Evolutionary conservation across 768 basidiomycete species (phyloP).

Genomic region (Suillus tomentosus): DNA sequence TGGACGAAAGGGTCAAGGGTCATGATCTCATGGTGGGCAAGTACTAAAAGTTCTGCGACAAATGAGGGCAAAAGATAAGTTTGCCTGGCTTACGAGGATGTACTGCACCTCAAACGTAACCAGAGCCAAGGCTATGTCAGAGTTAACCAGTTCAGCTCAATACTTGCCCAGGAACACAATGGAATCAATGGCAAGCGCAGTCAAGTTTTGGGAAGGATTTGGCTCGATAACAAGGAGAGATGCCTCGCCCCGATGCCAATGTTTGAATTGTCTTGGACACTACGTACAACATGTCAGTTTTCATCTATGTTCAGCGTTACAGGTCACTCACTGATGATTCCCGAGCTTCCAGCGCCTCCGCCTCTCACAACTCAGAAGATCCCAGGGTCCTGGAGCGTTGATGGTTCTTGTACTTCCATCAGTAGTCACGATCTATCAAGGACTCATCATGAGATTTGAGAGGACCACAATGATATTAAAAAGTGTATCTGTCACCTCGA

Average conservation of each 20-base stretch:
- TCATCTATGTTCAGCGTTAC: neutral
- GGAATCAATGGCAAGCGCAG: slow-evolving; percentile 21
- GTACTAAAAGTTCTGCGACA: slow-evolving; percentile 12
- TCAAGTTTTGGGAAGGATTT: slow-evolving; percentile 15
- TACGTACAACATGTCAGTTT: slow-evolving; percentile 3
- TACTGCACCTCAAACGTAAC: slow-evolving; percentile 14
- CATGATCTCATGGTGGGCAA: slow-evolving; percentile 12
- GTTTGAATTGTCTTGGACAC: slow-evolving; percentile 13
- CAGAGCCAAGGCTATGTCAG: slow-evolving; percentile 17
- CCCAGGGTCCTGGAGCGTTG: slow-evolving; percentile 45
- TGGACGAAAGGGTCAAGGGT: slow-evolving; percentile 17
- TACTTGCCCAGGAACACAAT: slow-evolving; percentile 22
- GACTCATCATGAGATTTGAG: neutral
- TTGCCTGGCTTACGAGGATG: slow-evolving; percentile 16
- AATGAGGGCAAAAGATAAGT: neutral
- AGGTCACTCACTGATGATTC: slow-evolving; percentile 37
- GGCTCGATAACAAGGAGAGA: slow-evolving; percentile 17
- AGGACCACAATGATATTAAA: neutral
- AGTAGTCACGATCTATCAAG: slow-evolving; percentile 39
- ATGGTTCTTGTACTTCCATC: slow-evolving; percentile 38
- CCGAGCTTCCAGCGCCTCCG: slow-evolving; percentile 41
- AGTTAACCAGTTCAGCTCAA: slow-evolving; percentile 17
- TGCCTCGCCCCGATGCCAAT: slow-evolving; percentile 10
- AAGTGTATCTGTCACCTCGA: slow-evolving; percentile 24
- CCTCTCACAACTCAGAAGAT: slow-evolving; percentile 54